Base-by-base conservation (phyloP, 2,329 filamentous ascomycete genomes). In the Xylaria sp. region DNA sequence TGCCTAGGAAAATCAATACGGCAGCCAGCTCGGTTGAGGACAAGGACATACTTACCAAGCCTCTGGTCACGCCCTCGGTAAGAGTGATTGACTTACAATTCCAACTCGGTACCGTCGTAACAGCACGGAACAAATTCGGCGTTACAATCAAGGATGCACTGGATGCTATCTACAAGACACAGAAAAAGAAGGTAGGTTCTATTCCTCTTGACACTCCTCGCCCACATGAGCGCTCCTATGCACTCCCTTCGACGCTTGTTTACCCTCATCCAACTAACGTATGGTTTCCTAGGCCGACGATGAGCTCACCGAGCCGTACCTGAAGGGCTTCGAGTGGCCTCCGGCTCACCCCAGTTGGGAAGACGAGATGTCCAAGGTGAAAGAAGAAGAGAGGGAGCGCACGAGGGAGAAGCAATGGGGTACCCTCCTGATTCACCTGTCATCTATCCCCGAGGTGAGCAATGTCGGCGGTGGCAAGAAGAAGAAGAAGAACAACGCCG, bases 121-220 rank as follows among this genome's bases (percentile, higher is more conserved):
- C 90, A 33, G 94, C 93, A 75, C 87, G 94, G 74, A 98, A 97
- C 80, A 82, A 94, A 72, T 94, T 94, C 79, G 94, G 94, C 60
- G 93, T 98, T 70, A 98, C 94, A 60, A 94, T 98, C 84, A 97
- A 97, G 84, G 94, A 98, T 79, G 93, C 93, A 61, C 77, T 97
- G 77, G 94, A 97, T 78, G 94, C 92, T 73, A 97, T 98, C 80
- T 84, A 97, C 85, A 97, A 97, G 84, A 87, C 91, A 71, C 96
- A 92, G 84, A 96, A 96, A 87, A 97, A 97, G 88, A 90, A 94
- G 87, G 94, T 94, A 79, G 71, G 87, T 53, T 43, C 25, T 1
- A 38, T 40, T n/a, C n/a, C n/a, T n/a, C n/a, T n/a, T n/a, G n/a
- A n/a, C n/a, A n/a, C n/a, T n/a, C n/a, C n/a, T n/a, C n/a, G n/a